These are phyloP conservation scores for Aspergillus hancockii DNA, from an alignment of 495 filamentous ascomycete genomes.

Conservation along the genomic window DNA sequence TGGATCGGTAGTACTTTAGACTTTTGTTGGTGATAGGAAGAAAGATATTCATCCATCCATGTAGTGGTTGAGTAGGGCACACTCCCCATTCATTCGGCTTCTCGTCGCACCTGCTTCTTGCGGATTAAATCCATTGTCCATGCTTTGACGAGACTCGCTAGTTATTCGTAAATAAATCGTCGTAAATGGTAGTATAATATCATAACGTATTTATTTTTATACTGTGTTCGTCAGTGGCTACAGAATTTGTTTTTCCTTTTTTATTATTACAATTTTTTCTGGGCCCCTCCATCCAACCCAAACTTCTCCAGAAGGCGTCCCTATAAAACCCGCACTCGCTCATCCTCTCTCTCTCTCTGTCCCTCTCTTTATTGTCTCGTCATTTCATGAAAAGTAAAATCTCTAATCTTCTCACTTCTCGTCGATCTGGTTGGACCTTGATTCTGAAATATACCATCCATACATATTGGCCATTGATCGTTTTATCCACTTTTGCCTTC, in stretches of 20 bases:
- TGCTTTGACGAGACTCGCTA: background rate
- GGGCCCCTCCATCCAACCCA: background rate
- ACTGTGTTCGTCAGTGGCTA: background rate
- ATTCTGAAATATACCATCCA: background rate
- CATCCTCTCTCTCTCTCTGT: background rate
- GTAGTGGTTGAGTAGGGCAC: background rate
- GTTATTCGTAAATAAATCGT: too few species aligned
- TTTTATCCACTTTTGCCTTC: background rate
- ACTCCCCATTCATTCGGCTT: background rate
- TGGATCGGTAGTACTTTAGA: background rate
- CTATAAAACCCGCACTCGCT: background rate
- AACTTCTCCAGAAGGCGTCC: background rate
- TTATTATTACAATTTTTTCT: background rate
- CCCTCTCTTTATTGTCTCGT: background rate
- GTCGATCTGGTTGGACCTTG: background rate
- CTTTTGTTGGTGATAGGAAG: background rate
- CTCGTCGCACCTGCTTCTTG: conserved; percentile 2
- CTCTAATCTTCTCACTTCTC: background rate
- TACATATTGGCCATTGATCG: background rate
- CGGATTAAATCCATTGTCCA: background rate
- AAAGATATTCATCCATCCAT: background rate
- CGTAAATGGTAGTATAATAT: too few species aligned
- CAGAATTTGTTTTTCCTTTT: background rate
- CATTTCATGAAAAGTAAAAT: background rate
- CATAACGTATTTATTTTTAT: background rate